A percentile compares a stretch with the other conserved stretches of the same genome.
These are phyloP conservation scores for Rutstroemia sydowiana DNA, from an alignment of 2,329 filamentous ascomycete genomes.

Conservation along the genomic window DNA sequence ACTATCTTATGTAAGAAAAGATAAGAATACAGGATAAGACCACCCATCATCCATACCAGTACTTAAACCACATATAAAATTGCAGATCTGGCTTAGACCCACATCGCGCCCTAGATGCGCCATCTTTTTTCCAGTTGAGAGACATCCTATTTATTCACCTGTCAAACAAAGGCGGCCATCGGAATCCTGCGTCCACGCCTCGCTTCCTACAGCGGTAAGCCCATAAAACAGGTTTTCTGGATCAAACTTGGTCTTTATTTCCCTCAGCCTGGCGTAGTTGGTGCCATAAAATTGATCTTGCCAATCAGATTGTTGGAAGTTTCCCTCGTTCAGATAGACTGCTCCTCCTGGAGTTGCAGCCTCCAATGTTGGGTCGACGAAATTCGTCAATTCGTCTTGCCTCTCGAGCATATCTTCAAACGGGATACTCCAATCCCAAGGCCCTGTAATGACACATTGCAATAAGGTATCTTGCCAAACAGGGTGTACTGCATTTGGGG, in stretches of 20 bases:
- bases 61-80: too few species aligned
- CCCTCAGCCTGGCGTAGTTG: constrained; percentile 36
- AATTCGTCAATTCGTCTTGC: not conserved
- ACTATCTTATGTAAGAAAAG: too few species aligned
- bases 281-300: constrained; percentile 38
- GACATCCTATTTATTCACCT: too few species aligned
- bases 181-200: constrained; percentile 34
- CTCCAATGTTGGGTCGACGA: not conserved
- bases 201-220: constrained; percentile 41
- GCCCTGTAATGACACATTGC: not conserved
- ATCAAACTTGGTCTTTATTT: constrained; percentile 45
- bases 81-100: too few species aligned
- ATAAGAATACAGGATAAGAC: too few species aligned
- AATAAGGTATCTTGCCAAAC: not conserved
- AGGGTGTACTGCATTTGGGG: not conserved
- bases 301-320: constrained; percentile 37
- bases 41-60: too few species aligned
- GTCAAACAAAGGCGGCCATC: not conserved
- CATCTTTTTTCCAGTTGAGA: too few species aligned
- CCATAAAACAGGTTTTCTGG: constrained; percentile 39
- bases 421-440: not conserved
- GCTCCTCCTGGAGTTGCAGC: constrained; percentile 35
- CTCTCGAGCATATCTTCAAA: not conserved
- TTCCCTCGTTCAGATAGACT: constrained; percentile 44
- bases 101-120: too few species aligned